Percentiles rank a stretch among this genome's conserved stretches.
These are phyloP conservation scores for Venturiaceae sp. DNA, from an alignment of 2,329 filamentous ascomycete genomes.

Conservation along the genomic window DNA sequence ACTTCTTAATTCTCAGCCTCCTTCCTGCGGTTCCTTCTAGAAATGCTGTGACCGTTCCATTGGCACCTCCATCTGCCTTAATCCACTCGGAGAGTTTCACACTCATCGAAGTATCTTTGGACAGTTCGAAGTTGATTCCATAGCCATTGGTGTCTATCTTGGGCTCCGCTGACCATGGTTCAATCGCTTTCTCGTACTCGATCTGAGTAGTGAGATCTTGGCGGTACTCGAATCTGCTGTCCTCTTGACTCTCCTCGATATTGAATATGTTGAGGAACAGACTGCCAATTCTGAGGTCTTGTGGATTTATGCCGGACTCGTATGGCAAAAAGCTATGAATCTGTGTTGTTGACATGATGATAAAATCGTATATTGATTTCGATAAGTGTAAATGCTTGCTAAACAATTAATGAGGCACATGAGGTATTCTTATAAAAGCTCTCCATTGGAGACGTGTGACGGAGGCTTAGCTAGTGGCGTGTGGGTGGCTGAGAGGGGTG, in stretches of 20 bases:
- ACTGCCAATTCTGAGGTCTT: slow-evolving; percentile 9
- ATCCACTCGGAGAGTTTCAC: slow-evolving; percentile 8
- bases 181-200: neutral
- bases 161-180: neutral
- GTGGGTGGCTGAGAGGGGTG: neutral
- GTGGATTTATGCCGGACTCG: slow-evolving; percentile 5
- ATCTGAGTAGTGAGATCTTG: slow-evolving; percentile 2
- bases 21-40: slow-evolving; percentile 8
- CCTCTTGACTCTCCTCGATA: slow-evolving; percentile 7
- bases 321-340: slow-evolving; percentile 10
- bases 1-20: slow-evolving; percentile 7
- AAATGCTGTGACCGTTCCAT: neutral
- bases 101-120: slow-evolving; percentile 7
- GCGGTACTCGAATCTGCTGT: slow-evolving; percentile 9
- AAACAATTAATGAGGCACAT: neutral
- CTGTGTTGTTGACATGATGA: slow-evolving; percentile 6
- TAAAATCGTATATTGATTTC: neutral
- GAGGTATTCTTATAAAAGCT: neutral
- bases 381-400: neutral
- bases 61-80: neutral
- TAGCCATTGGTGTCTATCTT: slow-evolving; percentile 8
- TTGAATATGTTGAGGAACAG: slow-evolving; percentile 10
- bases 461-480: neutral
- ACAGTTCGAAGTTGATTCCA: slow-evolving; percentile 9
- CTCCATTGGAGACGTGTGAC: neutral